These are phyloP conservation scores for Ceratobasidium sp. DNA, from an alignment of 1,284 basidiomycete species.

Conservation along the genomic window DNA sequence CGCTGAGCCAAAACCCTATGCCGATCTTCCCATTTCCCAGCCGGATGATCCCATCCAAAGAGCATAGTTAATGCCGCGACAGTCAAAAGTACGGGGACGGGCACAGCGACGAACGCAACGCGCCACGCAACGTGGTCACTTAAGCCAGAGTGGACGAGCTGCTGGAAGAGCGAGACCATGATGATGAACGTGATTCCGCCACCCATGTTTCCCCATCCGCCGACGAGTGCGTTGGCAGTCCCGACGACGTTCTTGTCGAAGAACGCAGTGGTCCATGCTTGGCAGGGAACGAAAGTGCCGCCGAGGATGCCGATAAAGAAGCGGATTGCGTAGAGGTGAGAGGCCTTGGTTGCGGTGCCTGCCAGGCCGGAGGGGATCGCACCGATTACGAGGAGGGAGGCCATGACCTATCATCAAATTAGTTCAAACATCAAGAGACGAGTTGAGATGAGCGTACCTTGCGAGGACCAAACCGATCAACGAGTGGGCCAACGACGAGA, in stretches of 20 bases:
- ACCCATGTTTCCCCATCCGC: slow-evolving; percentile 67
- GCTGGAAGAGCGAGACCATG: slow-evolving; percentile 71
- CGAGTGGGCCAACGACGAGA: slow-evolving; percentile 67
- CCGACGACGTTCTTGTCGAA: slow-evolving; percentile 74
- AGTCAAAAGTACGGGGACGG: slow-evolving; percentile 68
- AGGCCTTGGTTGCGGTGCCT: slow-evolving; percentile 64
- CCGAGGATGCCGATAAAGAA: slow-evolving; percentile 71
- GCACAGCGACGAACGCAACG: slow-evolving; percentile 69
- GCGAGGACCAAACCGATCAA: slow-evolving; percentile 71
- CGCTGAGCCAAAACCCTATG: slow-evolving; percentile 63
- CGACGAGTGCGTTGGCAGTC: slow-evolving; percentile 66
- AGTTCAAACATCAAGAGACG: not conserved
- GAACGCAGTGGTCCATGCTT: slow-evolving; percentile 72
- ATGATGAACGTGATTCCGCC: slow-evolving; percentile 70
- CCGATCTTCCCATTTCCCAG: slow-evolving; percentile 69
- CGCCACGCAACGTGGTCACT: slow-evolving; percentile 68
- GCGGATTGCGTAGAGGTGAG: slow-evolving; percentile 65
- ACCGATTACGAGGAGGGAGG: slow-evolving; percentile 67
- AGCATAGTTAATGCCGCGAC: slow-evolving; percentile 64
- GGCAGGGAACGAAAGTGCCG: slow-evolving; percentile 70
- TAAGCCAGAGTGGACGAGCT: slow-evolving; percentile 61
- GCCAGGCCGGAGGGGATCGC: slow-evolving; percentile 75
- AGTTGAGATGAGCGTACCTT: slow-evolving; percentile 57
- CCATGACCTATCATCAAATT: slow-evolving; percentile 60
- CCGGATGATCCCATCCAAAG: slow-evolving; percentile 72